Percentiles rank a stretch among this genome's conserved stretches.
These are phyloP conservation scores for Puya raimondii DNA, from an alignment of 176 grass and related monocot species.

Conservation along the genomic window DNA sequence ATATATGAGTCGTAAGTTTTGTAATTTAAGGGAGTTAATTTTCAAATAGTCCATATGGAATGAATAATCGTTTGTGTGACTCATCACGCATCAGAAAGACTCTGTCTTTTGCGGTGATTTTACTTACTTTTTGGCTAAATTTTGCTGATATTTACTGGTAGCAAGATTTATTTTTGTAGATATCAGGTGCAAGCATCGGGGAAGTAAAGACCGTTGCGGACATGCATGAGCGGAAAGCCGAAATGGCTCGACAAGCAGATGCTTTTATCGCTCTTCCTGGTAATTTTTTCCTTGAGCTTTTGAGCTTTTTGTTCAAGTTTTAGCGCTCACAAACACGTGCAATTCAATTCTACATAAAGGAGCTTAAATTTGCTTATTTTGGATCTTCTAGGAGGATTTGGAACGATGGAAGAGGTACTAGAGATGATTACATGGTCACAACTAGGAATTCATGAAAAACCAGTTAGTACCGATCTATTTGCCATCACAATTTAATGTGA, in stretches of 20 bases:
- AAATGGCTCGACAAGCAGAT: conserved; percentile 76
- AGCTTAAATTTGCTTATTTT: conserved; percentile 21
- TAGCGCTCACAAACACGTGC: background rate
- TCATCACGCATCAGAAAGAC: background rate
- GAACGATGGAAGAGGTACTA: conserved; percentile 95
- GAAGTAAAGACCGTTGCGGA: conserved; percentile 66
- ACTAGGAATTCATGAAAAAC: conserved; percentile 89
- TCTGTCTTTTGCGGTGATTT: background rate
- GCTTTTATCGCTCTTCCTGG: conserved; percentile 96
- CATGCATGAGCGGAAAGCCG: conserved; percentile 96
- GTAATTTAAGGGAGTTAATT: too few relatives aligned
- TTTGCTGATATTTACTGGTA: background rate
- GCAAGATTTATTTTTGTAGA: conserved; percentile 25
- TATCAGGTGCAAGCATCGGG: conserved; percentile 83
- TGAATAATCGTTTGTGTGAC: background rate
- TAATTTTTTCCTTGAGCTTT: conserved; percentile 5
- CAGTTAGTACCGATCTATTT: conserved; percentile 41
- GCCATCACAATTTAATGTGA: conserved; percentile 6
- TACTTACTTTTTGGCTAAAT: background rate
- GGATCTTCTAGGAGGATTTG: conserved; percentile 65
- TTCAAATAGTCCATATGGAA: background rate
- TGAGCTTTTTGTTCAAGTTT: background rate
- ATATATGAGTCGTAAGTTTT: too few relatives aligned
- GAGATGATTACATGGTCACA: conserved; percentile 99
- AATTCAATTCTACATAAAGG: background rate